A percentile compares a stretch with the other conserved stretches of the same genome.
phyloP scores from a whole-genome alignment of 176 grass and related monocot species.

The Pontederia paniculata region DNA sequence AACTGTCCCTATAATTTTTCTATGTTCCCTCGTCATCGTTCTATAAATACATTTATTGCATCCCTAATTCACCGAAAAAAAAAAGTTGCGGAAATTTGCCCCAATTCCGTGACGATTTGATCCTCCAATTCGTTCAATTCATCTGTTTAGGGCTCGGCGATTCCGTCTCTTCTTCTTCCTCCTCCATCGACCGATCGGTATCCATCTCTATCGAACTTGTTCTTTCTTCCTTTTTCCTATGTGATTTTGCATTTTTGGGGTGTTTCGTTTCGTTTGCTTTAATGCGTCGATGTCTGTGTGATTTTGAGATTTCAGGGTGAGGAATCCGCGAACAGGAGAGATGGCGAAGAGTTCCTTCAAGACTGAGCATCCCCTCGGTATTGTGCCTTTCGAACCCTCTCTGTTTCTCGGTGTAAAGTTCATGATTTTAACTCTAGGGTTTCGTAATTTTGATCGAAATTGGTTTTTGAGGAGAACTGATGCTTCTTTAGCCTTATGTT shows the following conservation, averaged over 20 bases:
- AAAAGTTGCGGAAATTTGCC: too few species aligned
- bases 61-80: too few species aligned
- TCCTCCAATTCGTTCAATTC: background rate
- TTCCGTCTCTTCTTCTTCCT: background rate
- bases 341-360: slow-evolving; percentile 62
- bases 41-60: too few species aligned
- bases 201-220: background rate
- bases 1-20: too few species aligned
- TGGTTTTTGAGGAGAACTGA: too few species aligned
- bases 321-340: background rate
- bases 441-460: too few species aligned
- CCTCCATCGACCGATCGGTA: background rate
- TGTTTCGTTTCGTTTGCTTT: background rate
- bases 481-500: too few species aligned
- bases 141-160: background rate
- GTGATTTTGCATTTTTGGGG: too few species aligned
- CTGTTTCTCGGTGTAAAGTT: background rate
- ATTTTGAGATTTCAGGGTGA: slow-evolving; percentile 18
- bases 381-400: background rate
- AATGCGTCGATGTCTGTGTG: background rate
- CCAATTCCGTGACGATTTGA: background rate
- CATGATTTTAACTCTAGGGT: background rate
- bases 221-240: background rate
- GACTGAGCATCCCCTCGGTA: slow-evolving; percentile 42
- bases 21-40: too few species aligned